Evolutionary conservation across 2,329 filamentous ascomycete species (phyloP).

Genomic region (Cladophialophora psammophila): DNA sequence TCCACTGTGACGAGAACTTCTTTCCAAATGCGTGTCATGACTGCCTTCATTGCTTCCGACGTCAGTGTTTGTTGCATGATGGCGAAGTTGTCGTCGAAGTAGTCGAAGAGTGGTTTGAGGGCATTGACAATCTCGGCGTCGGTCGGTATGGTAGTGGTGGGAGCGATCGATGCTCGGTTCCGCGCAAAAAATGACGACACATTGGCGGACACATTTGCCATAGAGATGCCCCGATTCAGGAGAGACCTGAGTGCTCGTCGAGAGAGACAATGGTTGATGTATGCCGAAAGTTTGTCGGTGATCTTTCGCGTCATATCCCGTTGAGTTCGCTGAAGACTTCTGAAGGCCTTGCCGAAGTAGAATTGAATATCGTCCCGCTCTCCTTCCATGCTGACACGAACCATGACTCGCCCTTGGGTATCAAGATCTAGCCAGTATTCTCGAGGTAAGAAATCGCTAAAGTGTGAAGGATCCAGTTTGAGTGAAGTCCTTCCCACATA

Average conservation of each 20-base stretch:
- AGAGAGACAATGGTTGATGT: conserved; percentile 90
- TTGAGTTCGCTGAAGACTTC: conserved; percentile 92
- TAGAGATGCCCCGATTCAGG: conserved; percentile 73
- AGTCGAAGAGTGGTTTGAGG: conserved; percentile 83
- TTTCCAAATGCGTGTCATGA: conserved; percentile 98
- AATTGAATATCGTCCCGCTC: conserved; percentile 98
- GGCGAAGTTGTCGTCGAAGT: conserved; percentile 98
- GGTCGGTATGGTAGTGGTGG: conserved; percentile 64
- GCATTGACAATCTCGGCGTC: conserved; percentile 79
- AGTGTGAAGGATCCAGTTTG: conserved; percentile 97
- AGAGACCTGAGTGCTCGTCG: conserved; percentile 78
- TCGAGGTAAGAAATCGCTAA: conserved; percentile 91
- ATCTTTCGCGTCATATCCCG: conserved; percentile 98
- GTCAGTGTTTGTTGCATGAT: conserved; percentile 98
- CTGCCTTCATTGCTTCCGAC: conserved; percentile 94
- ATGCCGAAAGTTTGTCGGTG: conserved; percentile 95
- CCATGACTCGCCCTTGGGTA: conserved; percentile 86
- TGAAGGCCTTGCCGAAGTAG: conserved; percentile 96
- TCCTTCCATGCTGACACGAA: conserved; percentile 97
- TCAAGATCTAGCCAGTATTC: conserved; percentile 99
- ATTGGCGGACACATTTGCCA: conserved; percentile 77
- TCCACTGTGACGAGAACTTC: conserved; percentile 94
- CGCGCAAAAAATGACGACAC: conserved; percentile 71
- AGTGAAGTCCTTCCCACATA: conserved; percentile 96
- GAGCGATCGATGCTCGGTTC: conserved; percentile 50